Base-by-base conservation (phyloP, 2,329 filamentous ascomycete genomes). In the Madurella fahalii region DNA sequence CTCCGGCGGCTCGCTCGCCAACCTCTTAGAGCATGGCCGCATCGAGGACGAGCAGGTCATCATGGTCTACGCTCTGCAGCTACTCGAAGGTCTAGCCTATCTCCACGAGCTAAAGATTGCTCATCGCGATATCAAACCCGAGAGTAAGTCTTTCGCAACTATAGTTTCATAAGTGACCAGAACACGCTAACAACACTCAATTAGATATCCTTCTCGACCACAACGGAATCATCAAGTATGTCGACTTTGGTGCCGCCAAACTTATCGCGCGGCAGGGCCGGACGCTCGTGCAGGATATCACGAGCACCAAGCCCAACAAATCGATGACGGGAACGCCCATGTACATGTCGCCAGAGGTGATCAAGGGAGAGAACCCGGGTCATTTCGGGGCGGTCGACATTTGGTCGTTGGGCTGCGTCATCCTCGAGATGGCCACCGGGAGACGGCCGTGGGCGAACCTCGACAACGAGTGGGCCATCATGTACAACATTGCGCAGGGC, bases 301-400 rank as follows among this genome's bases (percentile, higher is more conserved):
- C 79, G 20, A 79, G 81, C 39, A 75, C 79, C 30, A 78, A 82
- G 64, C 81, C 86, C 47, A 92, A 95, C 71, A 88, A 91, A 68
- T 94, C 89, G 37, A 96, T 97, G 86, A 96, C 92, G 17, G 94
- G 94, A 63, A 99, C 94, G 11, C 94, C 94, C 2, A 99, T 99
- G 94, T 99, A 99, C 78, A 99, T 99, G 94, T 97, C 94, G 7
- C 94, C 94, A 5, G 94, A 99, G 76, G 90, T 96, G 40, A 97
- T 99, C 76, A 95, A 92, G 66, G 94, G 94, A 53, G 87, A 92
- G 61, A 85, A 85, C 68, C 77, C 85, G 12, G 88, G 89, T 52
- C 87, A 89, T 61, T 86, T 91, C 55, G 93, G 92, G 40, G 86
- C 92, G 2, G 90, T 95, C 43, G 93, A 99, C 68, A 86, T 97